These are phyloP conservation scores for Globisporangium cylindrosporum DNA, from an alignment of 352 stramenopile genomes.

Conservation along the genomic window DNA sequence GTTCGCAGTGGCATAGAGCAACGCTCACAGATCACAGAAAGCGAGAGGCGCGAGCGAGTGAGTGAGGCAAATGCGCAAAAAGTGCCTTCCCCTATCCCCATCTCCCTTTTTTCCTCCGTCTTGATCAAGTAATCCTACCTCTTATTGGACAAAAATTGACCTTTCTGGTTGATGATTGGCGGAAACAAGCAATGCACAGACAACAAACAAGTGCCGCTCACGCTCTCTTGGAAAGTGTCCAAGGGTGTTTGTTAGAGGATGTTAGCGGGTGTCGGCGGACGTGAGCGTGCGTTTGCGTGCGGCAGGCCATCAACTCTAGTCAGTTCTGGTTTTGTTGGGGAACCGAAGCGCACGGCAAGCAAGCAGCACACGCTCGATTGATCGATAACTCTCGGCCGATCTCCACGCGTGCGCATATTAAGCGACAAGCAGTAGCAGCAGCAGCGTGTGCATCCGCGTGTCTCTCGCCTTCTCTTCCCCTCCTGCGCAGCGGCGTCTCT, in stretches of 20 bases:
- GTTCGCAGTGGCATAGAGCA: conserved; percentile 1
- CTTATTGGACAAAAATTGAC: neutral
- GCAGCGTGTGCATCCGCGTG: neutral
- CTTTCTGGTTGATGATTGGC: neutral
- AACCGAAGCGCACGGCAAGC: conserved; percentile 14
- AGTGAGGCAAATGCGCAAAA: neutral
- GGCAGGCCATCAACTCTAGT: conserved; percentile 26
- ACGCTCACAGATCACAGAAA: neutral
- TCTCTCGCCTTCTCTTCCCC: neutral
- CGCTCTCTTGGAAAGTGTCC: neutral
- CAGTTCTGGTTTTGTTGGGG: conserved; percentile 65
- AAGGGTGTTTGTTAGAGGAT: neutral
- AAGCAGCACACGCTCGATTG: conserved; percentile 9
- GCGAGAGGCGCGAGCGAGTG: neutral
- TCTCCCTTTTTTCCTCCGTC: neutral
- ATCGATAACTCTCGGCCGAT: conserved; percentile 2
- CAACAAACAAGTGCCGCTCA: neutral
- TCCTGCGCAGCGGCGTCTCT: neutral
- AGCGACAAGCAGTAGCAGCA: conserved; percentile 9
- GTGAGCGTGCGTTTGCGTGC: neutral
- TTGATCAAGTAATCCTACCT: neutral
- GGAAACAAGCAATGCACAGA: neutral
- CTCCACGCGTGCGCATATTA: conserved; percentile 1
- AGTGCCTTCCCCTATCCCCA: neutral
- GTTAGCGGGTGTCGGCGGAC: neutral